Percentiles rank a stretch among this genome's conserved stretches.
These are phyloP conservation scores for Laguncularia racemosa DNA, from an alignment of 345 rosid genomes.

Conservation along the genomic window DNA sequence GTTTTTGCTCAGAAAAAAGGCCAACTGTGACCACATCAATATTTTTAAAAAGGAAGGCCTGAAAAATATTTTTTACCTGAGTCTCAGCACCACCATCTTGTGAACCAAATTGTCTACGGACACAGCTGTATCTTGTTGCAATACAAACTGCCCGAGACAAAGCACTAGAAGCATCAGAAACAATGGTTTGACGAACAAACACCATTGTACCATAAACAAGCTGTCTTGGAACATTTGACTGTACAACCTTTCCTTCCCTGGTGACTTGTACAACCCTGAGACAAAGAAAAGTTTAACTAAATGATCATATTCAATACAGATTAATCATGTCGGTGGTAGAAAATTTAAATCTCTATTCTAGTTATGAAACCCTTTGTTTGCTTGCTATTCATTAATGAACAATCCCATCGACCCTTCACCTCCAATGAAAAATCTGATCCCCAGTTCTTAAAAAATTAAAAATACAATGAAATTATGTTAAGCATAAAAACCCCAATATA, in stretches of 20 bases:
- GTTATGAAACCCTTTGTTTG: too few species aligned
- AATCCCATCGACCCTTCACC: too few species aligned
- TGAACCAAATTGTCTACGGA: conserved; percentile 93
- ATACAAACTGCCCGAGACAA: conserved; percentile 91
- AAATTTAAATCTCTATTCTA: too few species aligned
- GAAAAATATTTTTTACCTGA: conserved; percentile 43
- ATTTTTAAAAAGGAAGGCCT: not conserved
- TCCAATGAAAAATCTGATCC: too few species aligned
- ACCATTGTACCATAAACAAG: conserved; percentile 97
- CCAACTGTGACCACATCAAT: not conserved
- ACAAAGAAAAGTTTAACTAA: conserved; percentile 3
- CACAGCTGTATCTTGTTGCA: conserved; percentile 95
- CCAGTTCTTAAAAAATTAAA: too few species aligned
- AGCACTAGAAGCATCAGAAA: conserved; percentile 79
- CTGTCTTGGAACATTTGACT: conserved; percentile 85
- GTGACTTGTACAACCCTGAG: conserved; percentile 85
- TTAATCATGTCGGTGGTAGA: too few species aligned
- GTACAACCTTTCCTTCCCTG: conserved; percentile 70
- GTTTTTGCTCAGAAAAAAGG: not conserved
- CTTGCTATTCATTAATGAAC: too few species aligned
- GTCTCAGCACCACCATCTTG: conserved; percentile 68
- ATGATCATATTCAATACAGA: not conserved
- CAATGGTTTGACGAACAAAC: conserved; percentile 78
- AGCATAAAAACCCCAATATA: too few species aligned
- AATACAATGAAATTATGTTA: too few species aligned